phyloP scores from a whole-genome alignment of 2,329 filamentous ascomycete genomes.

The Herpotrichia juniperi region DNA sequence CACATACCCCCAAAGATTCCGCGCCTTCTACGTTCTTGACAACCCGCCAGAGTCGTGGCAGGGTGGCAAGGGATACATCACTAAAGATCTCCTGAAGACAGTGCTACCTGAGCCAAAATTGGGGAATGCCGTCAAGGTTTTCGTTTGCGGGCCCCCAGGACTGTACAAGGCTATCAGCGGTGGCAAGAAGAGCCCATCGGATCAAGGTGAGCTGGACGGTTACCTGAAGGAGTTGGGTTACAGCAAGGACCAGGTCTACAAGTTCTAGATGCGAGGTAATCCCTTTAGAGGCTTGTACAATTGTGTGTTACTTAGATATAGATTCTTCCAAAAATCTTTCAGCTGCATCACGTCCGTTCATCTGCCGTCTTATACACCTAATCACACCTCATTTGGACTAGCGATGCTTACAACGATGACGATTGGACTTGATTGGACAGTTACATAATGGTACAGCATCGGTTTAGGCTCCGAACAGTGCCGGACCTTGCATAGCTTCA shows the following conservation, averaged over 20 bases:
- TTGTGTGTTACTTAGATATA: constrained; percentile 22
- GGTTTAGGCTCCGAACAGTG: not conserved
- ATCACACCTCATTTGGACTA: too few relatives aligned
- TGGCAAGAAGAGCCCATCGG: constrained; percentile 83
- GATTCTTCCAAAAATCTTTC: not conserved
- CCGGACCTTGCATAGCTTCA: not conserved
- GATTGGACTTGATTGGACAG: not conserved
- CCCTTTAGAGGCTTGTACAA: constrained; percentile 19
- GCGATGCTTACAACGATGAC: too few relatives aligned
- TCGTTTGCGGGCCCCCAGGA: constrained; percentile 91
- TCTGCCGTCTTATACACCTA: too few relatives aligned
- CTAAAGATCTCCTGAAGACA: constrained; percentile 91
- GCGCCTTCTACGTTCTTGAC: constrained; percentile 91
- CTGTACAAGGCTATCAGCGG: constrained; percentile 95
- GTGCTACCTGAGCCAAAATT: constrained; percentile 90
- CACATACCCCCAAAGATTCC: constrained; percentile 92
- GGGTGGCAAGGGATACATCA: constrained; percentile 80
- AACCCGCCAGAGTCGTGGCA: constrained; percentile 79
- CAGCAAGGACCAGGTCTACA: constrained; percentile 90
- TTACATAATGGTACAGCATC: not conserved
- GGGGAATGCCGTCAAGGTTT: constrained; percentile 87
- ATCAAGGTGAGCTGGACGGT: constrained; percentile 89
- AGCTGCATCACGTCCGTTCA: too few relatives aligned
- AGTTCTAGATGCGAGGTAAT: constrained; percentile 53
- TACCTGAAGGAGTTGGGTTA: constrained; percentile 85